Conservation (phyloP, 805 yeast genomes). For the Ogataea salicorniae region DNA sequence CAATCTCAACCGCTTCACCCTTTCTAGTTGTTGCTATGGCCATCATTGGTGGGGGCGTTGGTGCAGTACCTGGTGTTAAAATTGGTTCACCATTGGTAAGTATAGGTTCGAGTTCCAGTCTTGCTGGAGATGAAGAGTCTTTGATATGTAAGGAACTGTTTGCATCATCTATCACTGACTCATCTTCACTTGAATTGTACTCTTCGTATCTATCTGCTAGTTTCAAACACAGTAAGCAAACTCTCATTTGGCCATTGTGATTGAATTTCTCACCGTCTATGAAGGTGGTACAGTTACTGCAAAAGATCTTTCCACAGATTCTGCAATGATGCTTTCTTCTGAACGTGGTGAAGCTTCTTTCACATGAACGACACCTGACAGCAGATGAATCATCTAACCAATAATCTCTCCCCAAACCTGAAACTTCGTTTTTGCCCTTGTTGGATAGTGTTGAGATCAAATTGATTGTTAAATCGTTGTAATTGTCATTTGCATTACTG, state of each 20-base stretch:
- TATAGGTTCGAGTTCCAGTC: constrained; percentile 10
- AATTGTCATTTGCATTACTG: constrained; percentile 9
- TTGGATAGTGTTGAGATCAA: constrained; percentile 19
- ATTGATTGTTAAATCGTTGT: constrained; percentile 21
- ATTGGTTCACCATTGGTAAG: constrained; percentile 4
- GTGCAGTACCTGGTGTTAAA: constrained; percentile 29
- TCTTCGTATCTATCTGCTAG: constrained; percentile 65
- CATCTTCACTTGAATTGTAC: constrained; percentile 55
- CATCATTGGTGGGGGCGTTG: constrained; percentile 62
- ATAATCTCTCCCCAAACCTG: constrained; percentile 66
- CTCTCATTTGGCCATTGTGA: constrained; percentile 64
- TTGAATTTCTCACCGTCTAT: constrained; percentile 62
- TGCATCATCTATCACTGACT: constrained; percentile 39
- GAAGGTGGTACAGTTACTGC: constrained; percentile 74
- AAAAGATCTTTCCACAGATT: constrained; percentile 93
- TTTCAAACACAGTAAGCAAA: constrained; percentile 66
- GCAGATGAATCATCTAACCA: constrained; percentile 98
- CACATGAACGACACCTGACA: constrained; percentile 80
- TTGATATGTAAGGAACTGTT: constrained; percentile 18
- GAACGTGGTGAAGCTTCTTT: constrained; percentile 74
- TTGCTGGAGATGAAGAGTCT: constrained; percentile 14
- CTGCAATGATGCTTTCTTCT: constrained; percentile 93
- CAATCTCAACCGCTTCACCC: constrained; percentile 76
- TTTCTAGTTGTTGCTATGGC: constrained; percentile 78
- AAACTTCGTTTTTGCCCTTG: constrained; percentile 16